A percentile compares a stretch with the other conserved stretches of the same genome.
Conservation (phyloP, 2,329 filamentous ascomycete species). For the Daldinia sp. region DNA sequence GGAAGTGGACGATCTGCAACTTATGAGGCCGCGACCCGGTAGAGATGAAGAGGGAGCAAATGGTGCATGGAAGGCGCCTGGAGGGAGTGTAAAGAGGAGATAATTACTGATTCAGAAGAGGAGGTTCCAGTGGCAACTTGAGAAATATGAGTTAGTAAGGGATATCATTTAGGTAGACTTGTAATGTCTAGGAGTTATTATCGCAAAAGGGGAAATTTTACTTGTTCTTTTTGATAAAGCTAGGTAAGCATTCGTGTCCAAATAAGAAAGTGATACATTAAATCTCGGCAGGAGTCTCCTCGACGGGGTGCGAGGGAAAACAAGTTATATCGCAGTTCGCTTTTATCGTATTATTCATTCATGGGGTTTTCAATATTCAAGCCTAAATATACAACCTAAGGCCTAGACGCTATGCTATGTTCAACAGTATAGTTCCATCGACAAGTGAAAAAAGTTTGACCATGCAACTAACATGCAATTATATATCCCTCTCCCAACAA, state of each 20-base stretch:
- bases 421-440: not conserved
- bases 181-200: no score
- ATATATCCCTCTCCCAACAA: not conserved
- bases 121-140: no score
- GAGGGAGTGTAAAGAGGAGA: no score
- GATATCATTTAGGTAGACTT: no score
- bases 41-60: no score
- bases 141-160: no score
- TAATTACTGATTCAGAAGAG: no score
- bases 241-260: not conserved
- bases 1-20: no score
- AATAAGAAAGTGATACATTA: not conserved
- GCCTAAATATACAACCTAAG: not conserved
- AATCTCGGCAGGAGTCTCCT: not conserved
- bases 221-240: no score
- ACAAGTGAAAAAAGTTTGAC: not conserved
- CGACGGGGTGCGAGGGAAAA: not conserved
- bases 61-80: no score
- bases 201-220: no score
- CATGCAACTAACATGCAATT: not conserved
- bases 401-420: not conserved
- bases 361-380: not conserved
- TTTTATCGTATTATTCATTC: not conserved
- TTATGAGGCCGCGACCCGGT: no score
- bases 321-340: not conserved